Conservation (phyloP, 2,329 filamentous ascomycete species). For the Alternaria infectoria region DNA sequence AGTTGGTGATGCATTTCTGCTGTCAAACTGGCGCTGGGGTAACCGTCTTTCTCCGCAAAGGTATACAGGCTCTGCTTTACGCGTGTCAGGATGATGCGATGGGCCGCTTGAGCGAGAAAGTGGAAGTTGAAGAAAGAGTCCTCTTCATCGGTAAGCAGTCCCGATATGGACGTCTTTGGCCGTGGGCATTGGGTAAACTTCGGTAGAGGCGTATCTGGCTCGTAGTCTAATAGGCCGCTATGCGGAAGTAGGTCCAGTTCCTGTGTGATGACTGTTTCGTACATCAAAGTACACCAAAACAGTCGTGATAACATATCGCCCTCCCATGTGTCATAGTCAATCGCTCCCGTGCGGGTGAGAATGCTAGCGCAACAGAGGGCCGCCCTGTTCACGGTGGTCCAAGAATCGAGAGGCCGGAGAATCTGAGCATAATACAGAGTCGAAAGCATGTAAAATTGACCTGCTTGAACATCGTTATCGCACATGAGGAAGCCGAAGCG, state of each 20-base stretch:
- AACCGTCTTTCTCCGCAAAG: constrained; percentile 51
- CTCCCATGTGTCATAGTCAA: constrained; percentile 59
- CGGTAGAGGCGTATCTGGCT: constrained; percentile 60
- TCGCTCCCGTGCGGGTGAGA: constrained; percentile 52
- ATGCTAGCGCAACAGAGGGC: constrained; percentile 57
- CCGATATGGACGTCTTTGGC: constrained; percentile 42
- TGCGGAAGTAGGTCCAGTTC: constrained; percentile 59
- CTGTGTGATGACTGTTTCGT: constrained; percentile 62
- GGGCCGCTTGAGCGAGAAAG: constrained; percentile 63
- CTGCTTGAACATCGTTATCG: constrained; percentile 58
- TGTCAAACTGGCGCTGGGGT: constrained; percentile 57
- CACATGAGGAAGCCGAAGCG: constrained; percentile 59
- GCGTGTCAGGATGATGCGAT: constrained; percentile 62
- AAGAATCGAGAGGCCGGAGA: constrained; percentile 60
- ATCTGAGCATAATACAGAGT: constrained; percentile 61
- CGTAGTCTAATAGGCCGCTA: constrained; percentile 58
- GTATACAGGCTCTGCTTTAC: constrained; percentile 60
- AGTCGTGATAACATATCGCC: constrained; percentile 63
- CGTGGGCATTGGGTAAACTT: constrained; percentile 58
- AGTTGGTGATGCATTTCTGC: constrained; percentile 62
- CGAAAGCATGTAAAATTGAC: constrained; percentile 60
- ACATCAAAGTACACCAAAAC: constrained; percentile 64
- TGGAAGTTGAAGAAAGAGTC: constrained; percentile 64
- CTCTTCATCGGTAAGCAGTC: constrained; percentile 52
- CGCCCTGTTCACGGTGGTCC: constrained; percentile 60